Percentiles rank a stretch among this genome's conserved stretches.
Evolutionary conservation across 2,329 filamentous ascomycete species (phyloP).

Genomic region (Graphilbum fragrans): DNA sequence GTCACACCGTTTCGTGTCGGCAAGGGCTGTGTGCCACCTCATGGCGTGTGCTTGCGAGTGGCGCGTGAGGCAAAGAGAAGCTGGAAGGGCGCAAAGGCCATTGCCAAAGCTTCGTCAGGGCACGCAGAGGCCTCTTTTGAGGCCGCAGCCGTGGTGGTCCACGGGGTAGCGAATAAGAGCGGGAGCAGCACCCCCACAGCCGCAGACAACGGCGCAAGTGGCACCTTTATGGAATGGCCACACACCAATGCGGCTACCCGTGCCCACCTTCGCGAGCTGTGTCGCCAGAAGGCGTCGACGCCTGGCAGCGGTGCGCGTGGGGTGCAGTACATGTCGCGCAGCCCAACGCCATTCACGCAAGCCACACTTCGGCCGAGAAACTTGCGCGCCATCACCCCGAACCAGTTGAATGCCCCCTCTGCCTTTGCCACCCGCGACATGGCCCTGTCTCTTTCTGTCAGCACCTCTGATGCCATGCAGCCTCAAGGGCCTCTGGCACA

Average conservation of each 20-base stretch:
- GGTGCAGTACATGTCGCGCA: conserved; percentile 35
- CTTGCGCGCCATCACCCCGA: neutral
- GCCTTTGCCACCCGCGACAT: conserved; percentile 51
- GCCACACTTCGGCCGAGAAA: conserved; percentile 12
- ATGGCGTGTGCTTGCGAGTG: conserved; percentile 52
- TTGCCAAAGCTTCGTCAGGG: conserved; percentile 11
- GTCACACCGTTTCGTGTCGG: conserved; percentile 54
- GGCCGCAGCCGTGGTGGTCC: neutral
- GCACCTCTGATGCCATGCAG: conserved; percentile 54
- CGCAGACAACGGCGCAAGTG: conserved; percentile 20
- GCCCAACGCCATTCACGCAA: conserved; percentile 43
- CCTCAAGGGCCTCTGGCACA: conserved; percentile 48
- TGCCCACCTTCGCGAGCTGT: conserved; percentile 49
- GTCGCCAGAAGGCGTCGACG: conserved; percentile 38
- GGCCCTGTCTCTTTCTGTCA: conserved; percentile 48
- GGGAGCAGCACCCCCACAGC: conserved; percentile 44
- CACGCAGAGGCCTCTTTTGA: neutral
- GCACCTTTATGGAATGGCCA: conserved; percentile 47
- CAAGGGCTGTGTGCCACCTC: conserved; percentile 50
- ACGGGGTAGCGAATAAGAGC: conserved; percentile 26
- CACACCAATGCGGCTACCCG: conserved; percentile 52
- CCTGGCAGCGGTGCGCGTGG: conserved; percentile 27
- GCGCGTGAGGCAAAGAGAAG: conserved; percentile 53
- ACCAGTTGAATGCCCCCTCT: conserved; percentile 21
- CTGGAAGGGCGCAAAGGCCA: conserved; percentile 48